phyloP scores from a whole-genome alignment of 106 monocot genomes.

The Allium cepa region DNA sequence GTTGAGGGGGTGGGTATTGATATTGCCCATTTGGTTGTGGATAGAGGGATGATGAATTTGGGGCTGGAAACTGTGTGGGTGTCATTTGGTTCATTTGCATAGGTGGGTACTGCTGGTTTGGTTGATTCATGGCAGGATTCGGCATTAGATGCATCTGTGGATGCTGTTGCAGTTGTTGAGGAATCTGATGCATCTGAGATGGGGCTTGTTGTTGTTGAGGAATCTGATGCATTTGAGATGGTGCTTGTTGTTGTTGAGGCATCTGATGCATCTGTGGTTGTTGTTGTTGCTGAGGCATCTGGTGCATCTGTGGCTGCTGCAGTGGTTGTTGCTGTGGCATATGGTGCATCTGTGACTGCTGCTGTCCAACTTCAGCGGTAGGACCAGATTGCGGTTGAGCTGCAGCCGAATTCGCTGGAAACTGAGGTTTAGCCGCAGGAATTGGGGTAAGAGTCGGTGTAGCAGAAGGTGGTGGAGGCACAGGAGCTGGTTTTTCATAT shows the following conservation, averaged over 20 bases:
- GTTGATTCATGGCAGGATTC: conserved; percentile 4
- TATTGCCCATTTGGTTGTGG: conserved; percentile 15
- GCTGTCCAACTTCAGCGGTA: conserved; percentile 1
- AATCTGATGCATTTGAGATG: background rate
- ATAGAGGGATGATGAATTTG: conserved; percentile 5
- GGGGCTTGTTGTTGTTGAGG: background rate
- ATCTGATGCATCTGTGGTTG: conserved; percentile 14
- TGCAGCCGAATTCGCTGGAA: conserved; percentile 9
- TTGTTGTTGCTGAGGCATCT: conserved; percentile 14
- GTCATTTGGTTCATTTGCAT: conserved; percentile 16
- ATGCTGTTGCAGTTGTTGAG: background rate
- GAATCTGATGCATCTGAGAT: background rate
- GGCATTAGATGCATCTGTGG: background rate
- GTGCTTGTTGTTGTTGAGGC: background rate
- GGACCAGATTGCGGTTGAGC: conserved; percentile 9
- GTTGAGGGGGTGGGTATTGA: conserved; percentile 15
- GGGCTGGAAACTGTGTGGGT: conserved; percentile 16
- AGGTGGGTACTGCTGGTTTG: background rate
- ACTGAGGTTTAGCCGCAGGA: conserved; percentile 4
- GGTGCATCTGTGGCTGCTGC: background rate
- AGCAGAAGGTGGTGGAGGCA: conserved; percentile 15
- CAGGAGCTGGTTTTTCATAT: conserved; percentile 33
- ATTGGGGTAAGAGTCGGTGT: conserved; percentile 18
- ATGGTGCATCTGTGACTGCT: conserved; percentile 7
- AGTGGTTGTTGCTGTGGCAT: conserved; percentile 1